These are phyloP conservation scores for Micractinium conductrix DNA, from an alignment of 139 green algal genomes.

Conservation along the genomic window DNA sequence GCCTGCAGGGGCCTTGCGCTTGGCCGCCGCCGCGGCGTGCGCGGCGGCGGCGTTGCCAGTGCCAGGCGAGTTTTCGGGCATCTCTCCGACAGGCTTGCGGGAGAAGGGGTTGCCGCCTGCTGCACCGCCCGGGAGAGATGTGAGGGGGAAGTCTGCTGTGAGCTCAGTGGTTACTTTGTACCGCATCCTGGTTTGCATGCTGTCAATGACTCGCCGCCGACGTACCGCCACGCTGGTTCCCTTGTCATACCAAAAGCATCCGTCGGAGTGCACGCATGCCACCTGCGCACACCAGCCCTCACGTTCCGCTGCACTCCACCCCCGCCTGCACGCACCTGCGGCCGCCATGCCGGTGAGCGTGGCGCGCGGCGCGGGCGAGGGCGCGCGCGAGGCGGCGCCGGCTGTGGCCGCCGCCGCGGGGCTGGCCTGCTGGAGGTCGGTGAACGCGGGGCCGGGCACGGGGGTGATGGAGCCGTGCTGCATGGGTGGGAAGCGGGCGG, in stretches of 20 bases:
- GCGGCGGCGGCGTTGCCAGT: constrained; percentile 8
- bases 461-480: constrained; percentile 27
- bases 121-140: no score
- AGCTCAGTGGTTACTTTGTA: no score
- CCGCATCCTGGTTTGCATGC: no score
- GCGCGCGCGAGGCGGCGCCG: constrained; percentile 3
- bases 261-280: no score
- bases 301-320: no score
- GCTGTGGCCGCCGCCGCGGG: constrained; percentile 12
- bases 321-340: no score
- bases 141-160: no score
- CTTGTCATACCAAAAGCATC: no score
- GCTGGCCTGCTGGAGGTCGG: background rate
- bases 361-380: background rate
- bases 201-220: no score
- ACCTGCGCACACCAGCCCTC: no score
- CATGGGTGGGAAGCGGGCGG: background rate
- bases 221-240: no score
- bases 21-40: constrained; percentile 12
- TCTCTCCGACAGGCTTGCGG: background rate
- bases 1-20: constrained; percentile 38
- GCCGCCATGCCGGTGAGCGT: background rate
- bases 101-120: constrained; percentile 29
- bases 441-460: constrained; percentile 17
- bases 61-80: constrained; percentile 14